Conservation (phyloP, 768 basidiomycete species). For the Suillus placidus region DNA sequence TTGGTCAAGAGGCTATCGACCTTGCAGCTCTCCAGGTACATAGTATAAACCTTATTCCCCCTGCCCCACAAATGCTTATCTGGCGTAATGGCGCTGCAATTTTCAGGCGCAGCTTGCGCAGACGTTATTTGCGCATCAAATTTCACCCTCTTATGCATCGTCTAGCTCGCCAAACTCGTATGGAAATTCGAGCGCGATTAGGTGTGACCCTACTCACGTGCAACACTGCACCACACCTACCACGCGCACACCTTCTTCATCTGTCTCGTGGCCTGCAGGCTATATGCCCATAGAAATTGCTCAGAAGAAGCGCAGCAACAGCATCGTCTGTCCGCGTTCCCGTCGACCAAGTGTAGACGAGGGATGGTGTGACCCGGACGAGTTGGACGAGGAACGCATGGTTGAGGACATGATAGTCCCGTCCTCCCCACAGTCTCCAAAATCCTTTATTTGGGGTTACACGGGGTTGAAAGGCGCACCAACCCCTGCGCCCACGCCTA, state of each 20-base stretch:
- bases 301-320: constrained; percentile 33
- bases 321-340: constrained; percentile 22
- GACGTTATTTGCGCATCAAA: constrained; percentile 40
- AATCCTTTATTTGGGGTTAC: constrained; percentile 27
- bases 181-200: constrained; percentile 23
- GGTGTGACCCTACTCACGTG: constrained; percentile 37
- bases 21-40: constrained; percentile 50
- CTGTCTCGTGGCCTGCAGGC: constrained; percentile 32
- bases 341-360: constrained; percentile 31
- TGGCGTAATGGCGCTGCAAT: constrained; percentile 6
- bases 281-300: constrained; percentile 25
- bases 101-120: constrained; percentile 50
- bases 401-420: constrained; percentile 48
- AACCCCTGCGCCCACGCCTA: constrained; percentile 22
- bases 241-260: constrained; percentile 36
- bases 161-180: constrained; percentile 22
- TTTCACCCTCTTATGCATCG: constrained; percentile 23
- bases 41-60: constrained; percentile 16
- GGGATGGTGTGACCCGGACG: constrained; percentile 36
- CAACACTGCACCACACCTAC: constrained; percentile 47
- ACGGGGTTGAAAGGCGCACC: constrained; percentile 25
- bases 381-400: constrained; percentile 46
- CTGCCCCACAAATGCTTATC: constrained; percentile 22
- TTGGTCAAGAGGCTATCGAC: constrained; percentile 56
- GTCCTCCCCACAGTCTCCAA: constrained; percentile 33